Evolutionary conservation across 2,329 filamentous ascomycete species (phyloP).

Genomic region (Zasmidium citrigriseum): DNA sequence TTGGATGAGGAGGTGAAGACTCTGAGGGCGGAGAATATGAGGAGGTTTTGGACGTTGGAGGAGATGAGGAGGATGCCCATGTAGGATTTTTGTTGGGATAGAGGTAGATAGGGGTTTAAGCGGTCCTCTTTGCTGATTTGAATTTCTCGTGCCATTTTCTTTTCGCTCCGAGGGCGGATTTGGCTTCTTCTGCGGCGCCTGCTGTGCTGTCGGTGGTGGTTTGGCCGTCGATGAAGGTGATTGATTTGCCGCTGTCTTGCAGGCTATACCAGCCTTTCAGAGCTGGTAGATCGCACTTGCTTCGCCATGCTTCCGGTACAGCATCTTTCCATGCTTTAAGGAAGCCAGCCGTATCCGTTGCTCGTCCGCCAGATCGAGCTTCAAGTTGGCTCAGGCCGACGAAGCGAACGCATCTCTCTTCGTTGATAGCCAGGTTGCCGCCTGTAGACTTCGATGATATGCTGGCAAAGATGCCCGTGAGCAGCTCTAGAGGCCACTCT

Average conservation of each 20-base stretch:
- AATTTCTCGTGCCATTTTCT: slow-evolving; percentile 44
- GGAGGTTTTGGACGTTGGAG: slow-evolving; percentile 73
- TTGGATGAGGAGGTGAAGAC: slow-evolving; percentile 80
- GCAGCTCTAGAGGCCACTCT: slow-evolving; percentile 39
- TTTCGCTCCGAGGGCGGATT: slow-evolving; percentile 31
- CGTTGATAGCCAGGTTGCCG: slow-evolving; percentile 31
- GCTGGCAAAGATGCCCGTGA: slow-evolving; percentile 37
- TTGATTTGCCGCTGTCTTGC: slow-evolving; percentile 21
- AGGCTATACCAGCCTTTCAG: slow-evolving; percentile 29
- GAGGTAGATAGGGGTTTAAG: slow-evolving; percentile 4
- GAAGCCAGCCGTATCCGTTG: slow-evolving; percentile 31
- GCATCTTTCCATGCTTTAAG: slow-evolving; percentile 39
- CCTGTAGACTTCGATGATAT: slow-evolving; percentile 19
- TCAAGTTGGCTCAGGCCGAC: slow-evolving; percentile 28
- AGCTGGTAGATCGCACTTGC: slow-evolving; percentile 24
- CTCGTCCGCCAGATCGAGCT: slow-evolving; percentile 19
- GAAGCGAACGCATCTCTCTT: slow-evolving; percentile 21
- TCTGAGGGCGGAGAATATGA: slow-evolving; percentile 83
- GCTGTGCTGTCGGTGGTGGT: not conserved
- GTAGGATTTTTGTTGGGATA: slow-evolving; percentile 38
- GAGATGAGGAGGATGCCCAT: slow-evolving; percentile 74
- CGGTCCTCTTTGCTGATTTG: slow-evolving; percentile 32
- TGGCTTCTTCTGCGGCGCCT: slow-evolving; percentile 18
- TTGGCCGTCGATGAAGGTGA: slow-evolving; percentile 20
- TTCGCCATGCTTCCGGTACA: slow-evolving; percentile 37